These are phyloP conservation scores for Calonectria honghensis DNA, from an alignment of 2,329 filamentous ascomycete species.

Conservation along the genomic window DNA sequence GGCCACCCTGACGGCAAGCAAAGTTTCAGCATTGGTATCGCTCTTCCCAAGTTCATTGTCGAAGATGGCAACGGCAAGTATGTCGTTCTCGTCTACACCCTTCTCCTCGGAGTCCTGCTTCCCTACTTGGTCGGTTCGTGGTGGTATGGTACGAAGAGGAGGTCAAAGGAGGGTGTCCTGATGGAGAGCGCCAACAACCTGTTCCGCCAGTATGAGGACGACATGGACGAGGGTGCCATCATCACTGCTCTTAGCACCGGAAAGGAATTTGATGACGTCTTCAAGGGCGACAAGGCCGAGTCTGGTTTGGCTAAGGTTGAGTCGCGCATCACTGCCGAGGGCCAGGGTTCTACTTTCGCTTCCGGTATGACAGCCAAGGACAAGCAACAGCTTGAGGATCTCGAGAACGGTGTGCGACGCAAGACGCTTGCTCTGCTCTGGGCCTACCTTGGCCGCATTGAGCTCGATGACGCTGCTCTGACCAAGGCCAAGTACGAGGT, in stretches of 20 bases:
- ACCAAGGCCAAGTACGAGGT: slow-evolving; percentile 93
- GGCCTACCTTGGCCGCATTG: slow-evolving; percentile 94
- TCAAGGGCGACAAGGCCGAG: slow-evolving; percentile 87
- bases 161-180: slow-evolving; percentile 94
- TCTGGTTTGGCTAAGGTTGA: slow-evolving; percentile 89
- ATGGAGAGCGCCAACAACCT: slow-evolving; percentile 96
- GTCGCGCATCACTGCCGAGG: slow-evolving; percentile 82
- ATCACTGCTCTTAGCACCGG: slow-evolving; percentile 88
- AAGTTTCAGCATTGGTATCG: slow-evolving; percentile 97
- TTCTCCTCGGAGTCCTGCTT: slow-evolving; percentile 90
- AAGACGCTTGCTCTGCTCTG: slow-evolving; percentile 94
- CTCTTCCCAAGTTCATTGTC: slow-evolving; percentile 93
- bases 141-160: slow-evolving; percentile 98
- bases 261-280: slow-evolving; percentile 86
- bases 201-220: slow-evolving; percentile 93
- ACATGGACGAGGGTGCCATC: slow-evolving; percentile 86
- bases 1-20: slow-evolving; percentile 99
- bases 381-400: slow-evolving; percentile 82
- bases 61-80: slow-evolving; percentile 97
- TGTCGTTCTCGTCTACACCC: slow-evolving; percentile 91
- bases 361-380: slow-evolving; percentile 82
- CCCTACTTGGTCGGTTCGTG: slow-evolving; percentile 96
- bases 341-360: slow-evolving; percentile 70
- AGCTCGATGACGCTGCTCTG: slow-evolving; percentile 85
- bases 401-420: slow-evolving; percentile 86